phyloP scores from a whole-genome alignment of 768 basidiomycete species.

The Tephrocybe sp. region DNA sequence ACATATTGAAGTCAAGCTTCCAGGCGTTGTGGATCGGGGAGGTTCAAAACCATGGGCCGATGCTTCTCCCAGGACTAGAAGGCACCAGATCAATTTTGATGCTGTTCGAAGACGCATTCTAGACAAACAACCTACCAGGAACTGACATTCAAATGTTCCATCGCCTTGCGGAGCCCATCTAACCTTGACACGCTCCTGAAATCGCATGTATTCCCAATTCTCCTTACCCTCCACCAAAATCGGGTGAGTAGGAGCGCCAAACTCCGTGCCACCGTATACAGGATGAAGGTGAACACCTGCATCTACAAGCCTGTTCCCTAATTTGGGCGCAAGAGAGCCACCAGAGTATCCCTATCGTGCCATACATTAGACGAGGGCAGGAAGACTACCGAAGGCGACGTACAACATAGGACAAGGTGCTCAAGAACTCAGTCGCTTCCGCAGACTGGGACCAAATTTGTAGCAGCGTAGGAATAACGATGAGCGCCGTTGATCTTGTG shows the following conservation, averaged over 20 bases:
- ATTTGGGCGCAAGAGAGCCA: constrained; percentile 28
- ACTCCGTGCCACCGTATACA: constrained; percentile 31
- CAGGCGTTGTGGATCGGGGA: constrained; percentile 37
- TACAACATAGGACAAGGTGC: constrained; percentile 27
- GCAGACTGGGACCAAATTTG: constrained; percentile 26
- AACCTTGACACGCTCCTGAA: constrained; percentile 21
- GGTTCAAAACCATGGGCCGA: constrained; percentile 29
- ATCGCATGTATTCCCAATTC: constrained; percentile 33
- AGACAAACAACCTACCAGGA: constrained; percentile 26
- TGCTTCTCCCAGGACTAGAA: constrained; percentile 27
- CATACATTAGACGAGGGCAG: too few species aligned
- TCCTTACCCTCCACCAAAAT: constrained; percentile 17
- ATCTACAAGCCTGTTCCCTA: constrained; percentile 26
- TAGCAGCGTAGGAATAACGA: constrained; percentile 28
- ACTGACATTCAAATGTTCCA: constrained; percentile 35
- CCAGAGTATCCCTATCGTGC: constrained; percentile 31
- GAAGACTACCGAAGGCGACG: constrained; percentile 12
- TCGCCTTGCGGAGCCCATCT: constrained; percentile 36
- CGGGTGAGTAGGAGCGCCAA: constrained; percentile 18
- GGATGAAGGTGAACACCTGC: constrained; percentile 26
- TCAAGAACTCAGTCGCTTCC: constrained; percentile 23
- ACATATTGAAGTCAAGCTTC: constrained; percentile 40
- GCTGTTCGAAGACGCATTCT: neutral
- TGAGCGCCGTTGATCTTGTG: constrained; percentile 20
- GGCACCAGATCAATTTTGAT: neutral